Base-by-base conservation (phyloP, 2,329 filamentous ascomycete genomes). In the Cordyceps fumosorosea region DNA sequence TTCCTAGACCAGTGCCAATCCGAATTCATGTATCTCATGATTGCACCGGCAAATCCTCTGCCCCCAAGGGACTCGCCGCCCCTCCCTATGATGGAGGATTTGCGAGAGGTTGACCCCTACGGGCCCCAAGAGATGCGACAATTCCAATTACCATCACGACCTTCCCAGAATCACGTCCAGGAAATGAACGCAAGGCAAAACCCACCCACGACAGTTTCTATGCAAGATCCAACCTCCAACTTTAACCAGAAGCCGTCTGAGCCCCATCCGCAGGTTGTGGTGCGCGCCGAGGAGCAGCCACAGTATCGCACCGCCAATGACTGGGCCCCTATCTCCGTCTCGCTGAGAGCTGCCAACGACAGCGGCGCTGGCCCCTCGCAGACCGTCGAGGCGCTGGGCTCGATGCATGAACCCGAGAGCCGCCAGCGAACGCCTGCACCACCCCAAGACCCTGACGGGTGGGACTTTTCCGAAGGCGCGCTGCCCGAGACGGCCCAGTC, bases 381-480 rank as follows among this genome's bases (percentile, higher is more conserved):
- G 55, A 71, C 73, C 3, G 74, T 72, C 14, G 78, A 81, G 56
- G 71, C 72, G 16, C 64, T 77, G 29, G 71, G 71, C 22, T 73
- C 72, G 18, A 67, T 73, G 48, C 77, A 79, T 44, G 74, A 76
- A n/a, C 62, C 72, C 22, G 77, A 79, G 44, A 67, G 76, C 18
- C 69, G 76, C 26, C 80, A 85, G 59, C 83, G 87, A 70, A 74
- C 68, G 64, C 47, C 53, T 77, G 55, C 47, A 64, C 74, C 26
- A 69, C 70, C 74, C 8, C 76, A 80, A 4, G 86, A 89, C 63
- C 71, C 82, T 0, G 93, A 96, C 69, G 90, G 84, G 10, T 99
- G 95, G 95, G 93, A 96, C 70, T 99, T 99, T 67, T 91, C 93
- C 60, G 92, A 97, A 63, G 82, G 86, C 10, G 79, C 81, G n/a